phyloP scores from a whole-genome alignment of 805 yeast species.

The Suhomyces kilbournensis region DNA sequence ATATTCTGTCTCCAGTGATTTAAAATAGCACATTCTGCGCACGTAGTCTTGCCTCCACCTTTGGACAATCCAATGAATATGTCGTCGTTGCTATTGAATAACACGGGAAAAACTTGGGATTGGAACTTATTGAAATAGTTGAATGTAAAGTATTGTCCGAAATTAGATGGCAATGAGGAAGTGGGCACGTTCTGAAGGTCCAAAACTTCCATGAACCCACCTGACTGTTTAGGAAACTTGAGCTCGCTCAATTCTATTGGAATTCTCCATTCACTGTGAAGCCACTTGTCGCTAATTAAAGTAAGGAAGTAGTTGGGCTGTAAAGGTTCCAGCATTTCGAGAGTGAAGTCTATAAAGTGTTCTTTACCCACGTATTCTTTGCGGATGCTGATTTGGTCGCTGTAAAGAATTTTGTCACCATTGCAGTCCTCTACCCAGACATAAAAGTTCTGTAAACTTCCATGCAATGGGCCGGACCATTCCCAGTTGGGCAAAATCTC shows the following conservation, averaged over 20 bases:
- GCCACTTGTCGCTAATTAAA: constrained; percentile 79
- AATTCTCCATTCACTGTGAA: constrained; percentile 62
- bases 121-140: constrained; percentile 67
- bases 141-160: constrained; percentile 45
- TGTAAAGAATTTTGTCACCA: constrained; percentile 69
- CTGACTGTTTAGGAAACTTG: constrained; percentile 59
- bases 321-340: constrained; percentile 54
- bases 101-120: constrained; percentile 61
- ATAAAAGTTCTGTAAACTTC: constrained; percentile 60
- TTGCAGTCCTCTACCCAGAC: constrained; percentile 79
- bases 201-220: constrained; percentile 58
- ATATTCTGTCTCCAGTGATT: constrained; percentile 64
- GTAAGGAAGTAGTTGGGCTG: constrained; percentile 73
- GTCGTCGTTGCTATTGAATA: constrained; percentile 58
- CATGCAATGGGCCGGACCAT: constrained; percentile 71
- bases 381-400: constrained; percentile 52
- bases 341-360: constrained; percentile 61
- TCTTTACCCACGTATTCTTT: constrained; percentile 50
- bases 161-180: constrained; percentile 49
- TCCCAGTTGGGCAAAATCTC: constrained; percentile 70
- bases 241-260: constrained; percentile 57
- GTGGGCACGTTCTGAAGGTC: constrained; percentile 51
- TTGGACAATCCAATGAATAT: constrained; percentile 68
- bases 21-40: constrained; percentile 72
- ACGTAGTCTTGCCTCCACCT: constrained; percentile 70